Evolutionary conservation across 2,329 filamentous ascomycete genomes (phyloP).

Genomic region (Pseudopithomyces chartarum): DNA sequence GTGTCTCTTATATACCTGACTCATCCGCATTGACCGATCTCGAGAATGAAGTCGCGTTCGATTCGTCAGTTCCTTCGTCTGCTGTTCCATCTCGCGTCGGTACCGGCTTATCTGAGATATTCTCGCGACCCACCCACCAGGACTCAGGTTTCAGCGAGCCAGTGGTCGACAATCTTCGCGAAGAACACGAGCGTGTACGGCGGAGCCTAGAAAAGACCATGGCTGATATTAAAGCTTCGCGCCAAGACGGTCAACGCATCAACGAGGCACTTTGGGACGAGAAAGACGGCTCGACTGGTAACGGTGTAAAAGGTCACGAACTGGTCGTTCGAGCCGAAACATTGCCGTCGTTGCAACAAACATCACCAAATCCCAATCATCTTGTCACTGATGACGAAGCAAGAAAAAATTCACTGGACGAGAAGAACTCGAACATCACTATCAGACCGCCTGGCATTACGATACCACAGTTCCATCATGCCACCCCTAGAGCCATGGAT

Average conservation of each 20-base stretch:
- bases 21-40: slow-evolving; percentile 32
- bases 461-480: slow-evolving; percentile 29
- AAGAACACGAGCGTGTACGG: slow-evolving; percentile 32
- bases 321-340: slow-evolving; percentile 18
- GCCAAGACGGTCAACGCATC: slow-evolving; percentile 25
- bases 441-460: slow-evolving; percentile 34
- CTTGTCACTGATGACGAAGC: slow-evolving; percentile 18
- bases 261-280: slow-evolving; percentile 32
- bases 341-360: slow-evolving; percentile 8
- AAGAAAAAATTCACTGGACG: slow-evolving; percentile 31
- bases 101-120: slow-evolving; percentile 31
- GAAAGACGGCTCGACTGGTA: slow-evolving; percentile 23
- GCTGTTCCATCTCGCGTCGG: slow-evolving; percentile 28
- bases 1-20: slow-evolving; percentile 22
- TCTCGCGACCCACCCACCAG: slow-evolving; percentile 39
- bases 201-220: slow-evolving; percentile 31
- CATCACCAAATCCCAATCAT: slow-evolving; percentile 11
- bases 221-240: slow-evolving; percentile 16
- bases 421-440: slow-evolving; percentile 37
- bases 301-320: slow-evolving; percentile 22
- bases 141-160: slow-evolving; percentile 42
- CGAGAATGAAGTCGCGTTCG: slow-evolving; percentile 37
- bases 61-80: slow-evolving; percentile 31
- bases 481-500: slow-evolving; percentile 21
- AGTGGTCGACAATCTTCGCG: slow-evolving; percentile 21